A percentile compares a stretch with the other conserved stretches of the same genome.
Conservation (phyloP, 2,329 filamentous ascomycete species). For the Aspergillus sp. region DNA sequence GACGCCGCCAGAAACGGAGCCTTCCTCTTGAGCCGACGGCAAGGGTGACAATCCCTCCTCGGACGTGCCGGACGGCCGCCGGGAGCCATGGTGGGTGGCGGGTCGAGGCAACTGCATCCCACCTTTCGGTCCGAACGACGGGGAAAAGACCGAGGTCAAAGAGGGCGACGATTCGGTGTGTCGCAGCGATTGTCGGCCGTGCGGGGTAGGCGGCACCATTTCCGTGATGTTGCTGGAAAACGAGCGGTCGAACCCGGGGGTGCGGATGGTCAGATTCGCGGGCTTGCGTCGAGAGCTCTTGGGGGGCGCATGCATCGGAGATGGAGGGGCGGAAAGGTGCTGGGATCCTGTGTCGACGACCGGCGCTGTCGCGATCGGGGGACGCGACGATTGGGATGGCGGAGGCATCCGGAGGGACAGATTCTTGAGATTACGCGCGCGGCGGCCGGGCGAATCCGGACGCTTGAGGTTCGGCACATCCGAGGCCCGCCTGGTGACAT, state of each 20-base stretch:
- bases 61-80: constrained; percentile 26
- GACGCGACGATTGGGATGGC: constrained; percentile 41
- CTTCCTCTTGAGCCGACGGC: constrained; percentile 27
- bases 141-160: constrained; percentile 53
- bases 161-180: constrained; percentile 65
- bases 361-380: constrained; percentile 50
- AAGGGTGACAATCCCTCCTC: constrained; percentile 30
- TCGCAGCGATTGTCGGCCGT: constrained; percentile 53
- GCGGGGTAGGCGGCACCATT: constrained; percentile 59
- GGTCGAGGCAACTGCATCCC: constrained; percentile 52
- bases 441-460: constrained; percentile 34
- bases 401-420: constrained; percentile 60
- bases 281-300: constrained; percentile 56
- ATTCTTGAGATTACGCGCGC: constrained; percentile 62
- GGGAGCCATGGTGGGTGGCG: constrained; percentile 31
- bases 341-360: constrained; percentile 42
- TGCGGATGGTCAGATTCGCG: constrained; percentile 60
- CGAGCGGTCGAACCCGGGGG: constrained; percentile 50
- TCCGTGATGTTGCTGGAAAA: constrained; percentile 49
- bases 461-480: constrained; percentile 38
- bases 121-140: constrained; percentile 47
- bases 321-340: constrained; percentile 52
- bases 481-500: constrained; percentile 28
- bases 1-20: constrained; percentile 25
- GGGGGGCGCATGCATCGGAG: constrained; percentile 57